Conservation (phyloP, 495 filamentous ascomycete genomes). For the Neurospora tetrasperma region DNA sequence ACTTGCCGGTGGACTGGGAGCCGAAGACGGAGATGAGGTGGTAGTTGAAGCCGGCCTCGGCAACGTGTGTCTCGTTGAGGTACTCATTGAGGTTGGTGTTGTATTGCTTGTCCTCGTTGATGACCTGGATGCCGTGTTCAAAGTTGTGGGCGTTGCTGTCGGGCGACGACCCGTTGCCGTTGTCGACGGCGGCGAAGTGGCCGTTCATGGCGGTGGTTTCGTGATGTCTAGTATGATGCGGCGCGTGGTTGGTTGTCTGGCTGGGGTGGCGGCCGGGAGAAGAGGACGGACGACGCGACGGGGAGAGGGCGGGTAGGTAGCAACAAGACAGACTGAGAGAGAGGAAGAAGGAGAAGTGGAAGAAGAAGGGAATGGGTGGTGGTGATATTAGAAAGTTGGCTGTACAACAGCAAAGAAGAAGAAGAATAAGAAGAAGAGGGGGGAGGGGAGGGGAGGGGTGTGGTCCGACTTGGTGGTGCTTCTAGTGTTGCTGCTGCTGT, state of each 20-base stretch:
- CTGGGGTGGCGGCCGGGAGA: not conserved
- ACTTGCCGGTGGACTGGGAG: constrained; percentile 97
- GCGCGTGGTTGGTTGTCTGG: not conserved
- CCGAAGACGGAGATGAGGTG: constrained; percentile 98
- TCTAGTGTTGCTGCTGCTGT: not conserved
- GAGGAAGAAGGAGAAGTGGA: too few relatives aligned
- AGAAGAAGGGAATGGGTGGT: too few relatives aligned
- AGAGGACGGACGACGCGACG: not conserved
- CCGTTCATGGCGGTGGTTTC: constrained; percentile 53
- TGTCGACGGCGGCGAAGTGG: constrained; percentile 75
- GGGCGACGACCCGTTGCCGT: constrained; percentile 24
- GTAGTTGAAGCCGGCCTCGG: constrained; percentile 91
- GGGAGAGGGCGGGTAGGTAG: not conserved
- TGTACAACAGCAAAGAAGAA: too few relatives aligned
- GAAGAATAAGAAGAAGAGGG: too few relatives aligned
- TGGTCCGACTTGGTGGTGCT: not conserved
- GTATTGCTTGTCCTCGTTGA: constrained; percentile 92
- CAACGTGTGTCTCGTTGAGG: constrained; percentile 65
- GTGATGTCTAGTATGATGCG: not conserved
- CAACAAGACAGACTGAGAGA: not conserved
- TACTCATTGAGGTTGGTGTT: constrained; percentile 77
- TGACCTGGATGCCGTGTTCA: constrained; percentile 90
- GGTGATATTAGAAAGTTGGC: too few relatives aligned
- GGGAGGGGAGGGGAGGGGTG: not conserved
- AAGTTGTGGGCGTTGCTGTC: constrained; percentile 54